Evolutionary conservation across 2,329 filamentous ascomycete species (phyloP).

Genomic region (Fusarium scirpi): DNA sequence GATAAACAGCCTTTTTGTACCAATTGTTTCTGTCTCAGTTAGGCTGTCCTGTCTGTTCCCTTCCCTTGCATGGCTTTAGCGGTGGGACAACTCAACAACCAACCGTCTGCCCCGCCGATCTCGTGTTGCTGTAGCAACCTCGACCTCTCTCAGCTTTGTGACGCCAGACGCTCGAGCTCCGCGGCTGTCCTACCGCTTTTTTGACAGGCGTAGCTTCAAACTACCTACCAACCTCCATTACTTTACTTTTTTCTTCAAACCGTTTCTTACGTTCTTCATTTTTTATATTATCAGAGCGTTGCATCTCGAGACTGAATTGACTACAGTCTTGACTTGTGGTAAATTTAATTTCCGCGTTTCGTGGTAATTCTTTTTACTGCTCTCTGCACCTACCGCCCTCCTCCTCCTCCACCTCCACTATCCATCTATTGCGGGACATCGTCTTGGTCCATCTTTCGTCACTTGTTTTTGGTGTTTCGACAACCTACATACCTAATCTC

Average conservation of each 20-base stretch:
- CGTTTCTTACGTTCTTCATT: slow-evolving; percentile 31
- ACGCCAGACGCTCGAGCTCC: slow-evolving; percentile 33
- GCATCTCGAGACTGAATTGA: slow-evolving; percentile 21
- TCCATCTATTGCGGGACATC: slow-evolving; percentile 13
- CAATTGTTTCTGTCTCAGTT: slow-evolving; percentile 25
- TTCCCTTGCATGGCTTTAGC: slow-evolving; percentile 27
- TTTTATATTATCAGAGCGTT: slow-evolving; percentile 15
- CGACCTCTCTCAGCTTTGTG: slow-evolving; percentile 21
- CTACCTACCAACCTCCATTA: slow-evolving; percentile 5
- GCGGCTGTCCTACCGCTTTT: slow-evolving; percentile 41
- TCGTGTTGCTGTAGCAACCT: slow-evolving; percentile 26
- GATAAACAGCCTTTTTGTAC: slow-evolving; percentile 5
- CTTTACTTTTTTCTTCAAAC: slow-evolving; percentile 24
- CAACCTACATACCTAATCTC: slow-evolving; percentile 16
- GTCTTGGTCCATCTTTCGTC: slow-evolving; percentile 6
- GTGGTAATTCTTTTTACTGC: slow-evolving; percentile 26
- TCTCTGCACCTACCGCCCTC: neutral
- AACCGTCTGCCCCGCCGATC: slow-evolving; percentile 27
- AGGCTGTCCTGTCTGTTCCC: neutral
- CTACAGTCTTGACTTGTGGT: slow-evolving; percentile 18
- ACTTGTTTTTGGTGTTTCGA: slow-evolving; percentile 30
- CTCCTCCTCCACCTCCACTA: slow-evolving; percentile 6
- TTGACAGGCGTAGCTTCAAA: slow-evolving; percentile 41
- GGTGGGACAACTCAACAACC: slow-evolving; percentile 28
- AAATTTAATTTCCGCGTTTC: slow-evolving; percentile 9